Evolutionary conservation across 176 grass and related monocot genomes (phyloP).

Genomic region (Musa acuminata): DNA sequence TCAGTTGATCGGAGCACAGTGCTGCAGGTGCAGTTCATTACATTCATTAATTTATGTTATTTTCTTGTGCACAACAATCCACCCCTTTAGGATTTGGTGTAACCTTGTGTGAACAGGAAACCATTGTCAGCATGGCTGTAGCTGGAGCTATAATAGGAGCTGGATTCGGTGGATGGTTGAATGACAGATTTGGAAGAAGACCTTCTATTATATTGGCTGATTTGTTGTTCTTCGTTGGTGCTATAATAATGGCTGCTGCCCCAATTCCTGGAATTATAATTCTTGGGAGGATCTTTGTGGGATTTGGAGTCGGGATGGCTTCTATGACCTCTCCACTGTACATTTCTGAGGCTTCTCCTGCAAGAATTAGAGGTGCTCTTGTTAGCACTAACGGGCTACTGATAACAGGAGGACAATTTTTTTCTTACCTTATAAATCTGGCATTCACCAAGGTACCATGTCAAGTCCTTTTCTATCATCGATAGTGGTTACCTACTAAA

Average conservation of each 20-base stretch:
- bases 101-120: constrained; percentile 43
- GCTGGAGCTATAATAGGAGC: constrained; percentile 91
- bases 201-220: constrained; percentile 75
- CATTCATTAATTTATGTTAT: not conserved
- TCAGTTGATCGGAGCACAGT: constrained; percentile 56
- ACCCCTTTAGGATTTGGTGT: not conserved
- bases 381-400: constrained; percentile 93
- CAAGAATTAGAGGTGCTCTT: constrained; percentile 76
- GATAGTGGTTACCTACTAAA: too few species aligned
- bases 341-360: constrained; percentile 94
- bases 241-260: constrained; percentile 62
- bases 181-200: constrained; percentile 76
- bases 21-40: constrained; percentile 35
- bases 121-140: constrained; percentile 95
- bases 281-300: constrained; percentile 85
- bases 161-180: constrained; percentile 91
- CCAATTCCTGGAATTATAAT: constrained; percentile 75
- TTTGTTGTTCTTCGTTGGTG: constrained; percentile 59
- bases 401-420: constrained; percentile 95
- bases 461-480: too few species aligned
- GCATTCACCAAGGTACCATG: constrained; percentile 65
- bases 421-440: constrained; percentile 87
- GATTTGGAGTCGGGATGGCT: constrained; percentile 91
- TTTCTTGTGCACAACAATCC: not conserved
- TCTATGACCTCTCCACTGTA: constrained; percentile 96